phyloP scores from a whole-genome alignment of 805 yeast species.

The Nakazawaea ernobii region DNA sequence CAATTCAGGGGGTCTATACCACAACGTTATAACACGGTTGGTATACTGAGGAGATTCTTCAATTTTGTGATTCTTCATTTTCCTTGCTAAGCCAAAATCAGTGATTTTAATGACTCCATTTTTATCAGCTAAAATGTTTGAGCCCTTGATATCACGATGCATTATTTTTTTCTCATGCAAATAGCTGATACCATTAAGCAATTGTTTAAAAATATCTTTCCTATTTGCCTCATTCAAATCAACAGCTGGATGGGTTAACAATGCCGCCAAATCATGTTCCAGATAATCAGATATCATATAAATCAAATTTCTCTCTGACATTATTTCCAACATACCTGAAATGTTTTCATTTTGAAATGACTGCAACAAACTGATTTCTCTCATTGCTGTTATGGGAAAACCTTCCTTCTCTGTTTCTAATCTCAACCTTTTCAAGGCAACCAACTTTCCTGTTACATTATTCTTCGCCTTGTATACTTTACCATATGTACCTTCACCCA shows the following conservation, averaged over 20 bases:
- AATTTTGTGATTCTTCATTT: conserved; percentile 52
- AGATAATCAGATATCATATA: conserved; percentile 92
- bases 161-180: conserved; percentile 63
- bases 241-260: conserved; percentile 71
- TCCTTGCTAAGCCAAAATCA: conserved; percentile 78
- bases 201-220: conserved; percentile 60
- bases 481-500: conserved; percentile 99
- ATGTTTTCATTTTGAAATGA: conserved; percentile 77
- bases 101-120: conserved; percentile 65
- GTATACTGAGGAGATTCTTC: conserved; percentile 75
- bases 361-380: conserved; percentile 85
- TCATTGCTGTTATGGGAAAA: conserved; percentile 89
- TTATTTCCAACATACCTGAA: conserved; percentile 79
- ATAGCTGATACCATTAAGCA: conserved; percentile 64
- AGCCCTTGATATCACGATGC: conserved; percentile 80
- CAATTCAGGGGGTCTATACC: conserved; percentile 97
- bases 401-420: conserved; percentile 90
- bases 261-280: conserved; percentile 89
- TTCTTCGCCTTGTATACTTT: conserved; percentile 88
- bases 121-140: conserved; percentile 63
- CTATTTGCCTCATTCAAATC: conserved; percentile 55
- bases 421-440: conserved; percentile 83
- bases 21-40: conserved; percentile 88
- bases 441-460: conserved; percentile 55
- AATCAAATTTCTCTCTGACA: conserved; percentile 71